Base-by-base conservation (phyloP, 2,329 filamentous ascomycete species). In the Epichloe gansuensis region DNA sequence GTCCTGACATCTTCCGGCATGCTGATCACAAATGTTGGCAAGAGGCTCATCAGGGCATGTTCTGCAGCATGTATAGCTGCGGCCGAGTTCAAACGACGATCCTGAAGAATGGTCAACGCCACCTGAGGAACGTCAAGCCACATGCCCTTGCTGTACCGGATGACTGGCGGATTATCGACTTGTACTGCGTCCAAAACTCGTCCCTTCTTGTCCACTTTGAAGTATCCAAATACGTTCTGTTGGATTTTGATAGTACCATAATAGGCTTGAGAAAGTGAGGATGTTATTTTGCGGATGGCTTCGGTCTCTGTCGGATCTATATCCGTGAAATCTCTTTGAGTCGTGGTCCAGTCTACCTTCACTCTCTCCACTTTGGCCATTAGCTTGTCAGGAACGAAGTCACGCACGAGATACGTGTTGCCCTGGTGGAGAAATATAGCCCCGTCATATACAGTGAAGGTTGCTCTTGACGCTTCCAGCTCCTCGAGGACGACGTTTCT, bases 371-470 rank as follows among this genome's bases (percentile, higher is more conserved):
- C 93, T 58, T 86, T 86, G 4, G 93, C 93, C 58, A 96, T 83
- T 62, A 83, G 84, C 55, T 78, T 78, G 36, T 93, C 87, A 1
- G 87, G 84, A 56, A 80, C 80, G 62, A 97, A 90, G 60, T 97
- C 89, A 59, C 89, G 86, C 50, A 98, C 87, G 2, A 97, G 77
- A 63, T 95, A 98, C 1, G 85, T 91, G 56, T 82, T 82, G n/a
- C 93, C 93, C 69, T 98, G 93, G 61, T 98, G 93, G 5, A 98
- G 74, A 70, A 95, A 98, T 56, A 98, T 96, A 44, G 89, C 93
- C 12, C 93, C 93, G 65, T 97, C 91, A 66, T 98, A 98, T 54
- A 98, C 79, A 1, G 89, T 95, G 68, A 95, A 97, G 58, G 89
- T 91, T 1, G 91, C 91, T n/a, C 93, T 82, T 2, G 87, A 93